These are phyloP conservation scores for Pisolithus microcarpus DNA, from an alignment of 768 basidiomycete genomes.

Conservation along the genomic window DNA sequence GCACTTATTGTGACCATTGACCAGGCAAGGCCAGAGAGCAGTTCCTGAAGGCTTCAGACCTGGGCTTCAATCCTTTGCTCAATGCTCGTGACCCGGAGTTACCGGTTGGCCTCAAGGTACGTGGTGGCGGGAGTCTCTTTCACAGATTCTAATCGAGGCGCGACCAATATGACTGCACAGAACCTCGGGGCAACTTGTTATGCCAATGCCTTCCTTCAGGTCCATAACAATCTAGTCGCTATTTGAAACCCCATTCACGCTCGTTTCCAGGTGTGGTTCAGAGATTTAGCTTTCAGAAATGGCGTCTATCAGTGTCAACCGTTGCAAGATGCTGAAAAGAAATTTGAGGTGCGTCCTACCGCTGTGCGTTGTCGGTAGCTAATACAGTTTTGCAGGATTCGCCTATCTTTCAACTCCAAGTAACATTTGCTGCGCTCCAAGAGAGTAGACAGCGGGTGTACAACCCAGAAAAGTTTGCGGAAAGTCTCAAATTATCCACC, in stretches of 20 bases:
- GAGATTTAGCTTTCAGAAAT: constrained; percentile 71
- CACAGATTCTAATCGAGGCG: constrained; percentile 1
- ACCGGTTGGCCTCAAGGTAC: constrained; percentile 75
- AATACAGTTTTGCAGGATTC: constrained; percentile 46
- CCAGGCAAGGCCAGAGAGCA: constrained; percentile 44
- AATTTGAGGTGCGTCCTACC: constrained; percentile 34
- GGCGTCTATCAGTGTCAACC: constrained; percentile 78
- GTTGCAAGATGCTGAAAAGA: constrained; percentile 38
- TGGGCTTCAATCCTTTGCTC: constrained; percentile 50
- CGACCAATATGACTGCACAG: constrained; percentile 50
- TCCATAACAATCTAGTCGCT: constrained; percentile 21
- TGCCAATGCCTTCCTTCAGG: constrained; percentile 92
- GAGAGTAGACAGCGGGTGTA: constrained; percentile 61
- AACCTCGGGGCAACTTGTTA: constrained; percentile 98
- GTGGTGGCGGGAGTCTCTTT: constrained; percentile 5
- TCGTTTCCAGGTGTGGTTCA: constrained; percentile 75
- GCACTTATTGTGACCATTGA: constrained; percentile 10
- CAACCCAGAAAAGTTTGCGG: constrained; percentile 79
- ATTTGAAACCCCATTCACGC: constrained; percentile 2
- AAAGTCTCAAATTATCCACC: constrained; percentile 73
- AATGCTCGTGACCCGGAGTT: constrained; percentile 42
- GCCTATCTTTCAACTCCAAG: constrained; percentile 71
- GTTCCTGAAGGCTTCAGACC: constrained; percentile 45
- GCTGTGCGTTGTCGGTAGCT: background rate
- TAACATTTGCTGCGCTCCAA: constrained; percentile 82